phyloP scores from a whole-genome alignment of 129 eudicot species.

The Erigeron canadensis region DNA sequence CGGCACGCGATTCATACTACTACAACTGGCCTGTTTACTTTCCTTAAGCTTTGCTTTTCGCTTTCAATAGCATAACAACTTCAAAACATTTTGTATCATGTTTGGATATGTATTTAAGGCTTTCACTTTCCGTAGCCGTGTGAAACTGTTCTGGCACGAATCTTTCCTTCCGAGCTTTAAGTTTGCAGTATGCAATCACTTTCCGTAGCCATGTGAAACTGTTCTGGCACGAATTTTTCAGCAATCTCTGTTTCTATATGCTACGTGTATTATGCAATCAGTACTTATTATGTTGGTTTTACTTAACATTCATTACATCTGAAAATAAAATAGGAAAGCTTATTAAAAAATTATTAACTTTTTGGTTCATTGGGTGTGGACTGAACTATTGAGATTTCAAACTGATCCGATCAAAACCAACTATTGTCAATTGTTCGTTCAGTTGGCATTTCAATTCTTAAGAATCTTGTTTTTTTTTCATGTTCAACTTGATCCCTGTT shows the following conservation, averaged over 20 bases:
- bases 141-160: conserved; percentile 27
- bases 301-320: not conserved
- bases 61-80: not conserved
- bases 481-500: not conserved
- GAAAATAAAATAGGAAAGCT: not conserved
- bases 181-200: not conserved
- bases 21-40: conserved; percentile 84
- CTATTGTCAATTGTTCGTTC: not conserved
- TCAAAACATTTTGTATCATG: conserved; percentile 7
- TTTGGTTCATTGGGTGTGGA: not conserved
- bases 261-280: not conserved
- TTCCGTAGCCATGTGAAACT: conserved; percentile 21
- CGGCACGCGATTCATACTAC: conserved; percentile 77
- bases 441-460: not conserved
- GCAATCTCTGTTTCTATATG: not conserved
- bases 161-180: conserved; percentile 3
- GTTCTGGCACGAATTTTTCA: conserved; percentile 10
- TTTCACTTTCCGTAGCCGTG: not conserved
- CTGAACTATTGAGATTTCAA: not conserved
- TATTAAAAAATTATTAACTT: not conserved
- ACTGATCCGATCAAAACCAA: not conserved
- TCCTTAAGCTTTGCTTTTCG: conserved; percentile 42
- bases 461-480: not conserved
- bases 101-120: conserved; percentile 5
- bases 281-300: not conserved